These are phyloP conservation scores for Cryphonectria nitschkei DNA, from an alignment of 2,329 filamentous ascomycete species.

Conservation along the genomic window DNA sequence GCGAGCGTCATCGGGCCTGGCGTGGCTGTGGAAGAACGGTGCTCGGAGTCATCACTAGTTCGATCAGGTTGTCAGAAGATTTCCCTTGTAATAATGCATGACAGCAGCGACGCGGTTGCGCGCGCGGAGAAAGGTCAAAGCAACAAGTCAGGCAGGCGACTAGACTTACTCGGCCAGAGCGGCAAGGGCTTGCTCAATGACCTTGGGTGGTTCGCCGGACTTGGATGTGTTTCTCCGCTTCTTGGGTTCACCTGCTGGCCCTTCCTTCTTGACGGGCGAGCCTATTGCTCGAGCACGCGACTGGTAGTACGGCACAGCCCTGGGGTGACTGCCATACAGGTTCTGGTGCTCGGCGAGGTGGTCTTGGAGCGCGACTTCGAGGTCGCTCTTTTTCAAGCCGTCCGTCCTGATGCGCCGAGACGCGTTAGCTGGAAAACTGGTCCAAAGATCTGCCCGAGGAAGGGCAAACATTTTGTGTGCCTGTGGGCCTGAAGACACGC, in stretches of 20 bases:
- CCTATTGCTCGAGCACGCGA: conserved; percentile 61
- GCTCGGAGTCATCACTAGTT: conserved; percentile 40
- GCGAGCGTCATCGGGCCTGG: conserved; percentile 58
- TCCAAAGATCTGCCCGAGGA: background rate
- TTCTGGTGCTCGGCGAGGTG: conserved; percentile 71
- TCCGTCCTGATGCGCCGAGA: conserved; percentile 59
- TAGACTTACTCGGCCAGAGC: conserved; percentile 46
- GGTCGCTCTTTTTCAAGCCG: conserved; percentile 74
- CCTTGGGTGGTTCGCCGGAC: conserved; percentile 30
- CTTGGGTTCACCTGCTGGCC: conserved; percentile 43
- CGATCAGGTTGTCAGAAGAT: conserved; percentile 17
- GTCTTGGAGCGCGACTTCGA: conserved; percentile 75
- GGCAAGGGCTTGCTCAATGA: conserved; percentile 45
- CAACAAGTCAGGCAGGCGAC: background rate
- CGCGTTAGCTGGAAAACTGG: conserved; percentile 24
- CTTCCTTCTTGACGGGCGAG: conserved; percentile 65
- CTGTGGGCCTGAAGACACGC: background rate
- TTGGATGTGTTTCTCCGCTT: conserved; percentile 53
- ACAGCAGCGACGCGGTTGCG: conserved; percentile 7
- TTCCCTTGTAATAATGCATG: conserved; percentile 16
- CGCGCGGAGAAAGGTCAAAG: conserved; percentile 7
- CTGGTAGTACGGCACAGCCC: conserved; percentile 76
- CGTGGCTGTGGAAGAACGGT: conserved; percentile 53
- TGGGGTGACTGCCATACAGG: conserved; percentile 64
- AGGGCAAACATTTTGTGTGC: background rate